Conservation (phyloP, 495 filamentous ascomycete genomes). For the Podospora didyma region DNA sequence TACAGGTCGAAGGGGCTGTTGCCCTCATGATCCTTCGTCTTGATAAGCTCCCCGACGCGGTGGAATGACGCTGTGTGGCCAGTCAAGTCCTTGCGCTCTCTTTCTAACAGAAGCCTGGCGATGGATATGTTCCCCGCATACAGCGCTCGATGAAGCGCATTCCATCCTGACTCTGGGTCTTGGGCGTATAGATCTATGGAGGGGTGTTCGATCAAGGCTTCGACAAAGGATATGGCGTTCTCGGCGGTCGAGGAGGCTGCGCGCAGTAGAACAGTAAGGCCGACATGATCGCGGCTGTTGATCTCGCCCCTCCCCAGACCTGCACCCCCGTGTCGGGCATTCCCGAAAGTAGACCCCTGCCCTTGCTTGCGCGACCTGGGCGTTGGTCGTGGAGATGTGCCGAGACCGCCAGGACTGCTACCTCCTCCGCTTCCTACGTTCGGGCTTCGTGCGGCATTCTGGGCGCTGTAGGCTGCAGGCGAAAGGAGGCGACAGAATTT, state of each 20-base stretch:
- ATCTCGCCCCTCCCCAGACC: conserved; percentile 66
- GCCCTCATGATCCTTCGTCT: conserved; percentile 92
- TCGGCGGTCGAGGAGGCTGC: conserved; percentile 69
- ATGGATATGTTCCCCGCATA: conserved; percentile 90
- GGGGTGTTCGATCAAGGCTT: conserved; percentile 73
- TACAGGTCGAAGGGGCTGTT: conserved; percentile 93
- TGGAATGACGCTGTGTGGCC: conserved; percentile 41
- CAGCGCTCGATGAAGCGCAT: conserved; percentile 83
- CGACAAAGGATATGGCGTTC: conserved; percentile 66
- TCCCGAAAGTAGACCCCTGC: conserved; percentile 23
- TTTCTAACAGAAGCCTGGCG: conserved; percentile 71
- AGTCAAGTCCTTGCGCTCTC: conserved; percentile 64
- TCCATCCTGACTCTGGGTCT: conserved; percentile 94
- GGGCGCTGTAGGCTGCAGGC: conserved; percentile 52
- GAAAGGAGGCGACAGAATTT: conserved; percentile 80
- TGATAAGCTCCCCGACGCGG: conserved; percentile 65
- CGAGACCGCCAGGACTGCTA: conserved; percentile 22
- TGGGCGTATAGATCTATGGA: conserved; percentile 80
- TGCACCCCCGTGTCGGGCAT: conserved; percentile 22
- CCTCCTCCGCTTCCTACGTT: conserved; percentile 19
- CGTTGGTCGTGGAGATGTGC: conserved; percentile 42
- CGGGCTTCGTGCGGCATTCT: conserved; percentile 41
- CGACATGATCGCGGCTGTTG: conserved; percentile 74
- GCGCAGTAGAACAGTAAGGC: conserved; percentile 81
- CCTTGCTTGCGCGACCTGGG: conserved; percentile 45